phyloP scores from a whole-genome alignment of 176 grass and related monocot species.

The Metroxylon sagu region DNA sequence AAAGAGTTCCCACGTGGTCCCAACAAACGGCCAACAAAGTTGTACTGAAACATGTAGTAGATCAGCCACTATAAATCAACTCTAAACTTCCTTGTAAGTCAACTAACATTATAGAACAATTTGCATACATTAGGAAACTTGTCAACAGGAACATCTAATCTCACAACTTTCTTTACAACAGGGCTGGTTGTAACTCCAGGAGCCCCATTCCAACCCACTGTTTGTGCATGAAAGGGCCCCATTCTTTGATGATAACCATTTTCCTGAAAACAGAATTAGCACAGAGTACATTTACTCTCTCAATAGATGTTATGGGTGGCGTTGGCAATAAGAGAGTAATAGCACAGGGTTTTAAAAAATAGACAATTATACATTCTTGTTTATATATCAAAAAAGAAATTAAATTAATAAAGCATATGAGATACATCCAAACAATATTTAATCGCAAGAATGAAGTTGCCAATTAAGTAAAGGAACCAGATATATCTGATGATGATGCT shows the following conservation, averaged over 20 bases:
- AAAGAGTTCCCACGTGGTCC: slow-evolving; percentile 95
- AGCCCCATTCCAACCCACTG: slow-evolving; percentile 62
- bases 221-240: slow-evolving; percentile 43
- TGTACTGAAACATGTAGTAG: slow-evolving; percentile 38
- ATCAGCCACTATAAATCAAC: not conserved
- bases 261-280: slow-evolving; percentile 1
- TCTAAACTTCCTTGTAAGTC: too few species aligned
- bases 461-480: too few species aligned
- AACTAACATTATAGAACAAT: not conserved
- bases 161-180: slow-evolving; percentile 83
- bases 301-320: too few species aligned
- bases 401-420: too few species aligned
- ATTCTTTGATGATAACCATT: slow-evolving; percentile 61
- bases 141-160: slow-evolving; percentile 87
- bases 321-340: too few species aligned
- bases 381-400: too few species aligned
- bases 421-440: too few species aligned
- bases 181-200: slow-evolving; percentile 44
- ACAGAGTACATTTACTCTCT: too few species aligned
- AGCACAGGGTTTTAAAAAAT: too few species aligned
- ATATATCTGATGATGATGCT: too few species aligned
- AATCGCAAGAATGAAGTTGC: too few species aligned
- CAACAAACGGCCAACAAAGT: slow-evolving; percentile 93
- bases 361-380: too few species aligned
- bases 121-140: slow-evolving; percentile 75